A percentile compares a stretch with the other conserved stretches of the same genome.
Evolutionary conservation across 2,329 filamentous ascomycete species (phyloP).

Genomic region (Ascochyta viciae-villosae): DNA sequence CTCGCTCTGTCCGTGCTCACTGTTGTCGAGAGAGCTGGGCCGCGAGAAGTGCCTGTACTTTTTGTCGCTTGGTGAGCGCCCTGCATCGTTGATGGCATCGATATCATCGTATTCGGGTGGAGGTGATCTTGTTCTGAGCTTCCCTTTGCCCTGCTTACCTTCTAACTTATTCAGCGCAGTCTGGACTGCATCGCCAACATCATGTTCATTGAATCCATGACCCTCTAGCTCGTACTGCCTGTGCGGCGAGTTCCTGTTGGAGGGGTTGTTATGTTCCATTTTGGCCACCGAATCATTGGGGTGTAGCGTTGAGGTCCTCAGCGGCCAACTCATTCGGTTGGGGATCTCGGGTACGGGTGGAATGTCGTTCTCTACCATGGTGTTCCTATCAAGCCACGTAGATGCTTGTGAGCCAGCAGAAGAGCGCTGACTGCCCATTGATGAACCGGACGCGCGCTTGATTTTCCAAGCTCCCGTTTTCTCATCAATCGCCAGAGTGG

Average conservation of each 20-base stretch:
- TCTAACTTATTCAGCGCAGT: constrained; percentile 31
- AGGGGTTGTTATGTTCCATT: constrained; percentile 22
- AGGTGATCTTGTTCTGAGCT: constrained; percentile 6
- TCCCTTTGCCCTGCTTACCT: constrained; percentile 23
- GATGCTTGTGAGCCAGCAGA: constrained; percentile 23
- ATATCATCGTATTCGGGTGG: constrained; percentile 10
- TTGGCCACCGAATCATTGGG: constrained; percentile 15
- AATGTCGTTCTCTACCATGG: constrained; percentile 19
- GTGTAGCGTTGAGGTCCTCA: constrained; percentile 4
- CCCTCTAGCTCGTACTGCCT: constrained; percentile 24
- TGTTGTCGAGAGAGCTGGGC: background rate
- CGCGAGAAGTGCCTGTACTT: constrained; percentile 16
- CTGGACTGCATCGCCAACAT: constrained; percentile 28
- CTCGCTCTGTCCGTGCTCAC: background rate
- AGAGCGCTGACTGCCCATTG: constrained; percentile 15
- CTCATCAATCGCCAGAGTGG: constrained; percentile 41
- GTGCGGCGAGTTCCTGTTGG: constrained; percentile 16
- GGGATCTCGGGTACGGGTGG: constrained; percentile 40
- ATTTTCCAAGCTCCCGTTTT: constrained; percentile 44
- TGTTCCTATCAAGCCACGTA: constrained; percentile 27
- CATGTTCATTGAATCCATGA: constrained; percentile 27
- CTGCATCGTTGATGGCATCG: constrained; percentile 9
- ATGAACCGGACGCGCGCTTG: constrained; percentile 35
- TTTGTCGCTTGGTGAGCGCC: constrained; percentile 4
- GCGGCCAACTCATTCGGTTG: constrained; percentile 11